Conservation (phyloP, 352 stramenopile species). For the Phytophthora pinifolia region DNA sequence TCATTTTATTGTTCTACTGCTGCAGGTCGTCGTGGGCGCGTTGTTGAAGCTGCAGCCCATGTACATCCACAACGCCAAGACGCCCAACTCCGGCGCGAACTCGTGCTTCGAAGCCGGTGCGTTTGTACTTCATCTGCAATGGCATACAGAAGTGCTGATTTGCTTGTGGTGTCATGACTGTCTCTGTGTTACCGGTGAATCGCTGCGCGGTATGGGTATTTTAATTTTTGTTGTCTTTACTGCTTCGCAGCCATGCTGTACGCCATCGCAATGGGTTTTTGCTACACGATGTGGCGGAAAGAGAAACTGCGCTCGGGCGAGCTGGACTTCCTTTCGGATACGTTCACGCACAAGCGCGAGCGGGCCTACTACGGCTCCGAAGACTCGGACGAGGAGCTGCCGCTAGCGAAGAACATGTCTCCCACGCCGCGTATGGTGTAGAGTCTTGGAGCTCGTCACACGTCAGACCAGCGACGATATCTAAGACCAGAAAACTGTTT, state of each 20-base stretch:
- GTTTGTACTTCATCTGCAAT: slow-evolving; percentile 7
- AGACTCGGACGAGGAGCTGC: slow-evolving; percentile 72
- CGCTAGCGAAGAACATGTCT: slow-evolving; percentile 69
- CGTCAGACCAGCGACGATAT: slow-evolving; percentile 22
- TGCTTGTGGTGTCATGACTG: slow-evolving; percentile 9
- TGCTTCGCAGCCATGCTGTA: slow-evolving; percentile 51
- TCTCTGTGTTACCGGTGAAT: not conserved
- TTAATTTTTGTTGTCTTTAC: not conserved
- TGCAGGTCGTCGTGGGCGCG: slow-evolving; percentile 63
- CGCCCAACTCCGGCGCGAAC: slow-evolving; percentile 67
- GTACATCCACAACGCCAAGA: slow-evolving; percentile 75
- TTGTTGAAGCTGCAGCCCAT: slow-evolving; percentile 75
- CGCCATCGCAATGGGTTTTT: slow-evolving; percentile 39
- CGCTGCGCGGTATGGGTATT: not conserved
- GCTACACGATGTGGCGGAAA: slow-evolving; percentile 62
- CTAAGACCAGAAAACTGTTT: slow-evolving; percentile 26
- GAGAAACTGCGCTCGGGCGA: slow-evolving; percentile 49
- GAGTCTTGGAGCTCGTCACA: slow-evolving; percentile 8
- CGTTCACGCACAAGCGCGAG: slow-evolving; percentile 45
- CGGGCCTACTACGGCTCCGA: slow-evolving; percentile 65
- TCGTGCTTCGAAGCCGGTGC: slow-evolving; percentile 78
- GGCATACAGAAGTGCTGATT: slow-evolving; percentile 2
- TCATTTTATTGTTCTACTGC: slow-evolving; percentile 10
- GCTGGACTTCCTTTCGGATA: slow-evolving; percentile 43
- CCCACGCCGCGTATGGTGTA: slow-evolving; percentile 38